Evolutionary conservation across 2,329 filamentous ascomycete genomes (phyloP).

Genomic region (Cryphonectria japonica): DNA sequence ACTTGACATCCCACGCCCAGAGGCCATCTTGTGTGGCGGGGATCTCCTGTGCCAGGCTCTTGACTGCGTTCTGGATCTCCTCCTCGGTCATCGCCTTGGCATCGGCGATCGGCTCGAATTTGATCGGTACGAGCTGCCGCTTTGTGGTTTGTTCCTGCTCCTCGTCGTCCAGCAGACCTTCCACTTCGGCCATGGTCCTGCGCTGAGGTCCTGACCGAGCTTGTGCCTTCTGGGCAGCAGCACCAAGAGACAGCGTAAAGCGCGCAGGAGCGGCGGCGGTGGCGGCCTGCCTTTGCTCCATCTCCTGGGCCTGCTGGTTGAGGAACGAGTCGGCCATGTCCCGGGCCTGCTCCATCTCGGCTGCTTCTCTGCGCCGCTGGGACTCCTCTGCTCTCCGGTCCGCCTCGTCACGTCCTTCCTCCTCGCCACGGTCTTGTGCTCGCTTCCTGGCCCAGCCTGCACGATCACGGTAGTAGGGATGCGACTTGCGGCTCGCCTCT

Average conservation of each 20-base stretch:
- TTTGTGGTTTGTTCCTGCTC: slow-evolving; percentile 75
- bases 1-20: slow-evolving; percentile 92
- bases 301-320: slow-evolving; percentile 78
- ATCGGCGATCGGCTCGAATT: slow-evolving; percentile 72
- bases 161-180: slow-evolving; percentile 92
- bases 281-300: slow-evolving; percentile 55
- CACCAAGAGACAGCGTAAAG: slow-evolving; percentile 92
- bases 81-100: slow-evolving; percentile 78
- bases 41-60: slow-evolving; percentile 85
- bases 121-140: slow-evolving; percentile 79
- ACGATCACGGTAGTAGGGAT: slow-evolving; percentile 87
- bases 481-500: slow-evolving; percentile 72
- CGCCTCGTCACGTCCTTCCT: slow-evolving; percentile 77
- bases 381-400: slow-evolving; percentile 80
- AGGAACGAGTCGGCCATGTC: slow-evolving; percentile 92
- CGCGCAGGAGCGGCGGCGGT: slow-evolving; percentile 65
- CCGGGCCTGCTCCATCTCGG: slow-evolving; percentile 75
- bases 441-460: slow-evolving; percentile 85
- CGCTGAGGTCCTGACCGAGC: slow-evolving; percentile 61
- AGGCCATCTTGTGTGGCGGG: slow-evolving; percentile 83
- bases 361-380: slow-evolving; percentile 70
- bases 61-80: slow-evolving; percentile 80
- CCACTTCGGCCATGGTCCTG: slow-evolving; percentile 89
- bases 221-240: slow-evolving; percentile 75
- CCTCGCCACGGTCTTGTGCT: slow-evolving; percentile 70